Evolutionary conservation across 192 early-diverging fungal genomes (phyloP).

Genomic region (Coemansia interrupta): DNA sequence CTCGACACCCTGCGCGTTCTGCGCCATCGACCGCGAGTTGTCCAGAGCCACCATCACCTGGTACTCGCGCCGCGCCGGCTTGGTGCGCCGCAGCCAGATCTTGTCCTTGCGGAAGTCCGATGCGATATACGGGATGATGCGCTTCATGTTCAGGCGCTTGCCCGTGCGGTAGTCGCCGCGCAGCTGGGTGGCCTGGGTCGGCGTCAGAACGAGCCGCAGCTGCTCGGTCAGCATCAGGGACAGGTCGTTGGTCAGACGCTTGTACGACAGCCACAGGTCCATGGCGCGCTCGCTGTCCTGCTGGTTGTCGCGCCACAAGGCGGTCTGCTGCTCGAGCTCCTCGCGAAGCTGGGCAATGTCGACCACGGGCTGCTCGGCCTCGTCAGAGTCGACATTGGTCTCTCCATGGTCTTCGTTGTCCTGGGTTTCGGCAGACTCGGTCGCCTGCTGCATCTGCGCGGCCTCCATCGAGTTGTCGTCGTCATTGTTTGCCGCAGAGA

Average conservation of each 20-base stretch:
- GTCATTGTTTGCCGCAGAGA: conserved; percentile 5
- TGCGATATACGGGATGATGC: conserved; percentile 99
- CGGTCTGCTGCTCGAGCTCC: conserved; percentile 73
- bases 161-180: conserved; percentile 97
- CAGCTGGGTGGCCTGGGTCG: conserved; percentile 92
- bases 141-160: conserved; percentile 98
- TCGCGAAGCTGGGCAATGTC: conserved; percentile 71
- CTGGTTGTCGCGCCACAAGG: conserved; percentile 65
- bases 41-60: conserved; percentile 98
- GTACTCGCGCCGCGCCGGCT: conserved; percentile 94
- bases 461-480: conserved; percentile 16
- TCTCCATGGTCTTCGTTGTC: conserved; percentile 47
- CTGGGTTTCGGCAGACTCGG: conserved; percentile 29
- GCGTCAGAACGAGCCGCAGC: conserved; percentile 92
- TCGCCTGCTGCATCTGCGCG: conserved; percentile 45
- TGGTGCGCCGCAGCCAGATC: conserved; percentile 97
- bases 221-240: conserved; percentile 91
- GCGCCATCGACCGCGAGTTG: conserved; percentile 96
- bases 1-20: conserved; percentile 66
- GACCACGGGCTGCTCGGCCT: conserved; percentile 34
- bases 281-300: conserved; percentile 55
- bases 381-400: not conserved
- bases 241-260: conserved; percentile 84
- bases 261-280: conserved; percentile 87
- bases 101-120: conserved; percentile 99